Base-by-base conservation (phyloP, 2,329 filamentous ascomycete genomes). In the Saccharata proteae region DNA sequence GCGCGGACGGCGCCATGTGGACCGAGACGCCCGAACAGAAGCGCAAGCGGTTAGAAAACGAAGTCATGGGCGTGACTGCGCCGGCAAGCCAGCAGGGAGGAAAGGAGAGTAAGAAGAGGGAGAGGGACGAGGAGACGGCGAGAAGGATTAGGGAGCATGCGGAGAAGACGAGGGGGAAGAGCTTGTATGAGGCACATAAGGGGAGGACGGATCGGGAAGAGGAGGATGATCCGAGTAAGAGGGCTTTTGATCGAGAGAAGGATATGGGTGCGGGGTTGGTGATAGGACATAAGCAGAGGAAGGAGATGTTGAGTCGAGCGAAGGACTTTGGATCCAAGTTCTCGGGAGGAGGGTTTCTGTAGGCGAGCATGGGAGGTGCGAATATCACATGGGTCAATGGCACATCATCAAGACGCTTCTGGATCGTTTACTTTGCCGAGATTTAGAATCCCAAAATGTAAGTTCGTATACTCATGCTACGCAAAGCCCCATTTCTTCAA, bases 1-100 rank as follows among this genome's bases (percentile, higher is more conserved):
- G 47, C 6, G 58, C 51, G 9, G 52, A 58, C 26, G 69, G 71
- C 47, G 74, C 73, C 14, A 74, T 88, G 25, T 96, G 88, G 88
- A 86, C 83, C 1, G 88, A 96, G 55, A 93, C 84, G 6, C 81
- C 84, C 0, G 81, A 88, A 51, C 72, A 94, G 57, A 93, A 92
- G 54, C 73, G 81, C 36, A 77, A 79, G 54, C 69, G 83, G 22
- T 58, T 94, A 14, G 77, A 80, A 44, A 76, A 93, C 51, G 74
- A 90, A 32, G 80, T 93, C 8, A 69, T 94, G 43, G 86, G 86
- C 0, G 72, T 86, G 3, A 59, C 60, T 12, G 58, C 59, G 16
- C 56, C 64, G 3, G 49, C 31, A 31, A 21, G 48, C 42, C 4
- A 45, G 4, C 17, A 29, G 48, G 6, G 39, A 54, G 36, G 48